Evolutionary conservation across 331 rosid genomes (phyloP).

Genomic region (Telfairia occidentalis): DNA sequence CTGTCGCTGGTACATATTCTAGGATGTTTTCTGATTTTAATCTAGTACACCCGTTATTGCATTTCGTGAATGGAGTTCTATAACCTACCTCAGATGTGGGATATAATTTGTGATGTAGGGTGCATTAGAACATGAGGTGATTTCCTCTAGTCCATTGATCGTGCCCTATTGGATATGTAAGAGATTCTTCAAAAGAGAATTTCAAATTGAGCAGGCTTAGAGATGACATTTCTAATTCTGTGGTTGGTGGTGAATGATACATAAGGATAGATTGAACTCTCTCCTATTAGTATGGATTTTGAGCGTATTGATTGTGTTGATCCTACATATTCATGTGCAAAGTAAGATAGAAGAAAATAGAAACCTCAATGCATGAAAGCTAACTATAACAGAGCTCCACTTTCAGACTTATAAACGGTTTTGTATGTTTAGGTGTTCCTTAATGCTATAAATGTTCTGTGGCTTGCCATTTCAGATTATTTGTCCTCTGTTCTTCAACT

Average conservation of each 20-base stretch:
- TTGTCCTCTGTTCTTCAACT: constrained; percentile 44
- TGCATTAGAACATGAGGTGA: neutral
- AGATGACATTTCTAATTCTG: neutral
- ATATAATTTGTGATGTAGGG: neutral
- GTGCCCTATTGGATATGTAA: neutral
- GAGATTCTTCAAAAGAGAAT: neutral
- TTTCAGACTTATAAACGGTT: constrained; percentile 10
- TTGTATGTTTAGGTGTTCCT: constrained; percentile 9
- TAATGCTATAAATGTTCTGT: constrained; percentile 15
- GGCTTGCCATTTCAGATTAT: constrained; percentile 32
- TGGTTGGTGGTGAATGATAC: neutral
- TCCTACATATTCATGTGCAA: neutral
- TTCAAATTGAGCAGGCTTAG: neutral
- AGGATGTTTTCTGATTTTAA: constrained; percentile 4
- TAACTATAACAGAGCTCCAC: neutral
- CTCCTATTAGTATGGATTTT: neutral
- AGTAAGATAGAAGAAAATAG: neutral
- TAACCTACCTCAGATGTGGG: neutral
- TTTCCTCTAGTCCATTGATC: neutral
- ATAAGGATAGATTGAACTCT: neutral
- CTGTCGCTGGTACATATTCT: constrained; percentile 48
- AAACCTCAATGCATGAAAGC: constrained; percentile 1
- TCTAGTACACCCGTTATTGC: neutral
- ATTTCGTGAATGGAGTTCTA: neutral
- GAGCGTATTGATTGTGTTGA: neutral